Evolutionary conservation across 208 protist species (phyloP).

Genomic region (Trypanosoma brucei): DNA sequence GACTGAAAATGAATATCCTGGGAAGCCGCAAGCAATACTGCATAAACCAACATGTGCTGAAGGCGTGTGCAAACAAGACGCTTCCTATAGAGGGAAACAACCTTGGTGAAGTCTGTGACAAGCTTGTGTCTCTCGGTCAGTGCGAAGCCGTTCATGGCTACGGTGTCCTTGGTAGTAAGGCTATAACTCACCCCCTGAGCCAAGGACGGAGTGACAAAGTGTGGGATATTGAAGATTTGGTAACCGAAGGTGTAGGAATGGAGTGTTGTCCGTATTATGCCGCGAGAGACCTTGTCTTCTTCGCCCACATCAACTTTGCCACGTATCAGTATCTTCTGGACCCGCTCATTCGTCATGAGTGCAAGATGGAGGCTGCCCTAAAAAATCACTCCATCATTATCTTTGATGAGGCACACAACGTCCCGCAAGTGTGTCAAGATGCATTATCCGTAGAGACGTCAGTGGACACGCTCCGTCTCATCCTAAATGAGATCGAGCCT

Average conservation of each 20-base stretch:
- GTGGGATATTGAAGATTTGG: conserved; percentile 93
- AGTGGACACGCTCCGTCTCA: conserved; percentile 25
- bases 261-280: conserved; percentile 94
- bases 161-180: conserved; percentile 42
- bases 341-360: conserved; percentile 81
- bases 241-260: conserved; percentile 50
- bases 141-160: conserved; percentile 61
- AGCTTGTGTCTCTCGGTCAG: conserved; percentile 63
- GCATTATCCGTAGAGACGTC: conserved; percentile 50
- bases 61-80: conserved; percentile 42
- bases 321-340: conserved; percentile 98
- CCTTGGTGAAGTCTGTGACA: conserved; percentile 79
- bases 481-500: conserved; percentile 47
- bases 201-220: conserved; percentile 26
- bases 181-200: conserved; percentile 36
- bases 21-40: conserved; percentile 94
- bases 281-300: conserved; percentile 70
- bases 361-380: conserved; percentile 68
- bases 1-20: conserved; percentile 87
- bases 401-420: conserved; percentile 96
- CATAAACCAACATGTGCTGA: conserved; percentile 71
- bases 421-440: conserved; percentile 70
- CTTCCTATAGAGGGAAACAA: conserved; percentile 73
- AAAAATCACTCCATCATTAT: conserved; percentile 87
- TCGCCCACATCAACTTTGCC: conserved; percentile 92